A percentile compares a stretch with the other conserved stretches of the same genome.
These are phyloP conservation scores for Botrytis cinerea DNA, from an alignment of 2,329 filamentous ascomycete species.

Conservation along the genomic window DNA sequence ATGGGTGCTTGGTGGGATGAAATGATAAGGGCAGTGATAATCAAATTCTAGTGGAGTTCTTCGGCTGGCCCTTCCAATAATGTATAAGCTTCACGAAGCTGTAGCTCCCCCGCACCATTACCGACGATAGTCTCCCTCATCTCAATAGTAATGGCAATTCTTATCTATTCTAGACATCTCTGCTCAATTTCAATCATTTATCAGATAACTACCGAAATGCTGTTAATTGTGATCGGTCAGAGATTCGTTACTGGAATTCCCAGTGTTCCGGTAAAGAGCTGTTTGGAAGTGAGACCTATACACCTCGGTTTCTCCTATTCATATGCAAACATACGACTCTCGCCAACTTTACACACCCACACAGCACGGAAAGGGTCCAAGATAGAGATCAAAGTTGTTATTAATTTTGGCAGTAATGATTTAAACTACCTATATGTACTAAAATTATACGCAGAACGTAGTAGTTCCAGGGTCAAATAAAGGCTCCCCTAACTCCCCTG, in stretches of 20 bases:
- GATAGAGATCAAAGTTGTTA: not conserved
- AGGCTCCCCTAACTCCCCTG: constrained; percentile 19
- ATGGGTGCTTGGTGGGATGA: constrained; percentile 4
- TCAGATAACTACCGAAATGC: not conserved
- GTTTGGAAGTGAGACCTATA: not conserved
- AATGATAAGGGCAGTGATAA: constrained; percentile 16
- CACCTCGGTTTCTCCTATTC: not conserved
- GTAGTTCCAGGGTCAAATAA: not conserved
- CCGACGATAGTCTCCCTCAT: not conserved
- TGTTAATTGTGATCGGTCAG: not conserved
- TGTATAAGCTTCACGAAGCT: constrained; percentile 8
- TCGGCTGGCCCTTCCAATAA: constrained; percentile 22
- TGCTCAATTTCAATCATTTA: not conserved
- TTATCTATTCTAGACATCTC: not conserved
- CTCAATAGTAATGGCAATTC: not conserved
- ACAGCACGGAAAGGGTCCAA: not conserved
- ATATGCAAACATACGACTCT: not conserved
- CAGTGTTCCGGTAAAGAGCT: not conserved
- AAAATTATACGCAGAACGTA: constrained; percentile 5
- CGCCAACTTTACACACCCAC: not conserved
- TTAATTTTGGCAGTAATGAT: constrained; percentile 13
- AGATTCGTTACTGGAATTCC: not conserved
- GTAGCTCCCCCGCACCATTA: constrained; percentile 4
- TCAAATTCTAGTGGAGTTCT: not conserved
- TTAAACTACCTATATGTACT: constrained; percentile 7